phyloP scores from a whole-genome alignment of 805 yeast species.

The Metschnikowia peoriensis region DNA sequence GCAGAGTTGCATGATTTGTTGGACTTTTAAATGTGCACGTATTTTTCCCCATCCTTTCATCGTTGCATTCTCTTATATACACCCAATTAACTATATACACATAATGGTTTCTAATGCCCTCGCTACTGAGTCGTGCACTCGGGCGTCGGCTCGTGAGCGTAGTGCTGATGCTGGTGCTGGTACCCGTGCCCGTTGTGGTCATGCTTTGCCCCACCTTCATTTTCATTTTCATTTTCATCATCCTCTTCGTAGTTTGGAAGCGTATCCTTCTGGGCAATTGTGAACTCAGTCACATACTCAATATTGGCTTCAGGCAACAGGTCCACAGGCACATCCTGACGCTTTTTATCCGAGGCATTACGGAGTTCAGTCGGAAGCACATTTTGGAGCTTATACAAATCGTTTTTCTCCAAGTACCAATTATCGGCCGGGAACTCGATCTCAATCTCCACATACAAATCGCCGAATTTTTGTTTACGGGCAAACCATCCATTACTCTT shows the following conservation, averaged over 20 bases:
- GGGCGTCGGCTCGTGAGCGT: constrained; percentile 23
- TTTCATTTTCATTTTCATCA: too few species aligned
- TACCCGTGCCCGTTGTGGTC: constrained; percentile 4
- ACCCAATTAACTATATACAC: constrained; percentile 3
- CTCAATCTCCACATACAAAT: constrained; percentile 64
- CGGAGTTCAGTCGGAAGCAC: constrained; percentile 47
- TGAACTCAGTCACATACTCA: constrained; percentile 36
- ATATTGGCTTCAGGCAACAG: constrained; percentile 37
- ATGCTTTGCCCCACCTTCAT: background rate
- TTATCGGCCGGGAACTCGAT: constrained; percentile 82
- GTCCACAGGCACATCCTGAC: constrained; percentile 24
- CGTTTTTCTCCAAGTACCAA: constrained; percentile 79
- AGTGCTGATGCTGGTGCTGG: constrained; percentile 13
- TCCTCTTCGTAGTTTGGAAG: constrained; percentile 32
- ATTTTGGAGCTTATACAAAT: constrained; percentile 51
- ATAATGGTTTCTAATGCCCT: background rate
- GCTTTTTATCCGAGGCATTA: constrained; percentile 19
- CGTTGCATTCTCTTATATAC: constrained; percentile 2
- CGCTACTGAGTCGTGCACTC: constrained; percentile 35
- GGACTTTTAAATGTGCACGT: constrained; percentile 23
- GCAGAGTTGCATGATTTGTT: constrained; percentile 37
- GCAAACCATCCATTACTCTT: constrained; percentile 19
- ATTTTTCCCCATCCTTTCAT: background rate
- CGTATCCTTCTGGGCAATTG: constrained; percentile 22
- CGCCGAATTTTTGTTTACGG: constrained; percentile 48